These are phyloP conservation scores for Exophiala xenobiotica DNA, from an alignment of 2,329 filamentous ascomycete genomes.

Conservation along the genomic window DNA sequence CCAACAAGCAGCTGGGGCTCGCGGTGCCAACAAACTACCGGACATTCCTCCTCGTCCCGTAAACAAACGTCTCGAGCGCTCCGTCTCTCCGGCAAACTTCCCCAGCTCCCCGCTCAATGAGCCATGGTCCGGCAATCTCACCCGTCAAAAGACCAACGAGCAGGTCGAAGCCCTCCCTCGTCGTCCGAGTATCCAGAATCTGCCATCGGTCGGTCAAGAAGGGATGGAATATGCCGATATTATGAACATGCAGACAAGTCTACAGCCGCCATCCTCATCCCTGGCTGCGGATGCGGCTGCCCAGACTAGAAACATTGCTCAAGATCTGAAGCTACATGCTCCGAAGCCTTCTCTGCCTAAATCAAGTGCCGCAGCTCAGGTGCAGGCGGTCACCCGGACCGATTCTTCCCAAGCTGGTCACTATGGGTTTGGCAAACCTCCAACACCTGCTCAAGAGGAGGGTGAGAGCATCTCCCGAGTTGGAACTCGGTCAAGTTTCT, in stretches of 20 bases:
- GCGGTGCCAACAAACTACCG: slow-evolving; percentile 57
- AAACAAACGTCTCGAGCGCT: slow-evolving; percentile 66
- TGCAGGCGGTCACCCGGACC: slow-evolving; percentile 81
- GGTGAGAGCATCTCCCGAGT: slow-evolving; percentile 52
- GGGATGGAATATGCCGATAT: slow-evolving; percentile 80
- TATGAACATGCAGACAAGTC: slow-evolving; percentile 40
- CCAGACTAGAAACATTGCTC: slow-evolving; percentile 74
- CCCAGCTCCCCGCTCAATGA: slow-evolving; percentile 85
- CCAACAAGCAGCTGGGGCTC: slow-evolving; percentile 45
- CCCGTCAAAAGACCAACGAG: slow-evolving; percentile 38
- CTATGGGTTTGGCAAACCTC: slow-evolving; percentile 72
- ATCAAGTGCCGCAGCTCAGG: slow-evolving; percentile 77
- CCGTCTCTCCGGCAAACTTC: slow-evolving; percentile 74
- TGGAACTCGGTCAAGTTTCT: slow-evolving; percentile 63
- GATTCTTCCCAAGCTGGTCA: slow-evolving; percentile 83
- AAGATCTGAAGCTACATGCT: slow-evolving; percentile 82
- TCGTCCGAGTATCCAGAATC: slow-evolving; percentile 68
- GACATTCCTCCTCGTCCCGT: slow-evolving; percentile 75
- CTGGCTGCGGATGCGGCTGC: slow-evolving; percentile 51
- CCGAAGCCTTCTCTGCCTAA: slow-evolving; percentile 83
- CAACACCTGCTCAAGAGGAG: slow-evolving; percentile 49
- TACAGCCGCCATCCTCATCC: slow-evolving; percentile 43
- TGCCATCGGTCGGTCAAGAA: slow-evolving; percentile 86
- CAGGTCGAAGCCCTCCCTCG: slow-evolving; percentile 50
- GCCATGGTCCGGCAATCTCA: slow-evolving; percentile 44